A percentile compares a stretch with the other conserved stretches of the same genome.
These are phyloP conservation scores for Penicillium freii DNA, from an alignment of 2,329 filamentous ascomycete genomes.

Conservation along the genomic window DNA sequence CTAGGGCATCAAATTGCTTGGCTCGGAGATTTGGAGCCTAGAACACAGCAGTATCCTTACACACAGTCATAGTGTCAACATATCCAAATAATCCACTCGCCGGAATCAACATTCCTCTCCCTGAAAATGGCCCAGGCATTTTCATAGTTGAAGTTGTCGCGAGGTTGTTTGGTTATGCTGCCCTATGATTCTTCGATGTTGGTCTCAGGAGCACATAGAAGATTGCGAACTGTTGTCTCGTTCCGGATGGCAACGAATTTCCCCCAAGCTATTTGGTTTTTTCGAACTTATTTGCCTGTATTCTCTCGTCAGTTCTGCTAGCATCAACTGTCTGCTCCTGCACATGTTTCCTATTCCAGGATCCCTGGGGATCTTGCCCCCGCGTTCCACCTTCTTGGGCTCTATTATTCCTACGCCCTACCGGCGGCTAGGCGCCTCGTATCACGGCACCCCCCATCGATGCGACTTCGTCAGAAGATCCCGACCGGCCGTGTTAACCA, in stretches of 20 bases:
- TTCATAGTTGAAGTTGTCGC: constrained; percentile 46
- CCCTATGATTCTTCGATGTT: constrained; percentile 35
- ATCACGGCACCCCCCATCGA: constrained; percentile 54
- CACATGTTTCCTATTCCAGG: constrained; percentile 49
- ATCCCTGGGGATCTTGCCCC: constrained; percentile 36
- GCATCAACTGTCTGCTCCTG: constrained; percentile 43
- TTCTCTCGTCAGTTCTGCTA: constrained; percentile 12
- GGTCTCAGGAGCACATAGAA: constrained; percentile 27
- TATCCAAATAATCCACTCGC: constrained; percentile 52
- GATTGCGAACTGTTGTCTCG: constrained; percentile 38
- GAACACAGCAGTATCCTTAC: constrained; percentile 45
- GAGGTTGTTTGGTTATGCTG: constrained; percentile 52
- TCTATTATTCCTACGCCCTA: constrained; percentile 15
- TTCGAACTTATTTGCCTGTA: constrained; percentile 16
- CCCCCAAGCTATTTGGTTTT: constrained; percentile 19
- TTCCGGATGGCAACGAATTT: constrained; percentile 34
- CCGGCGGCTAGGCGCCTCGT: constrained; percentile 45
- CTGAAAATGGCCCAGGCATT: constrained; percentile 27
- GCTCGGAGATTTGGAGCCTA: constrained; percentile 24
- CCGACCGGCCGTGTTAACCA: constrained; percentile 67
- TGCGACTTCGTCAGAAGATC: constrained; percentile 49
- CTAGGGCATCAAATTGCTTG: constrained; percentile 21
- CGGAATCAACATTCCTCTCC: constrained; percentile 48
- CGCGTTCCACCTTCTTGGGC: constrained; percentile 40
- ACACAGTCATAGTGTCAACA: constrained; percentile 42